A percentile compares a stretch with the other conserved stretches of the same genome.
Evolutionary conservation across 805 yeast genomes (phyloP).

Genomic region (Sugiyamaella qingdaonensis): DNA sequence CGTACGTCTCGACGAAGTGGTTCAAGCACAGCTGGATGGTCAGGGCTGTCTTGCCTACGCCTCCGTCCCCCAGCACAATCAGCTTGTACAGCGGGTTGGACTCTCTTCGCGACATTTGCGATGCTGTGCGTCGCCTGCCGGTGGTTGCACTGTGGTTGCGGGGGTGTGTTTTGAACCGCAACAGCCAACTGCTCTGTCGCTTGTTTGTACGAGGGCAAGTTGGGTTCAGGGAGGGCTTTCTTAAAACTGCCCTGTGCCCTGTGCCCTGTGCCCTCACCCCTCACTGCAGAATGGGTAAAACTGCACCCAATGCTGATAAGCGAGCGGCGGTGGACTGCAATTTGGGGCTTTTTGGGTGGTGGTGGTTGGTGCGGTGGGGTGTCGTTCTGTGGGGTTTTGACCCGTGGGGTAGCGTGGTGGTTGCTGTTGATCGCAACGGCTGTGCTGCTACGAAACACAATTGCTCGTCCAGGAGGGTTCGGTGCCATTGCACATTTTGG

Average conservation of each 20-base stretch:
- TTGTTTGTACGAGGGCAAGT: neutral
- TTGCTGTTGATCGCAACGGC: too few relatives aligned
- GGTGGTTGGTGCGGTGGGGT: too few relatives aligned
- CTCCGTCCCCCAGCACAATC: constrained; percentile 98
- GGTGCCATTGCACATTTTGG: too few relatives aligned
- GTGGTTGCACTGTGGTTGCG: neutral
- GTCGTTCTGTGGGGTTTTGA: too few relatives aligned
- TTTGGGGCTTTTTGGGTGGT: too few relatives aligned
- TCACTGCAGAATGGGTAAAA: neutral
- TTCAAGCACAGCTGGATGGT: constrained; percentile 80
- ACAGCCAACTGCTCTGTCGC: too few relatives aligned
- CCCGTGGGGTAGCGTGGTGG: too few relatives aligned
- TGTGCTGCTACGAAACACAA: too few relatives aligned
- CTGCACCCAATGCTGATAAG: neutral
- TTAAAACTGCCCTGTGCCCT: neutral
- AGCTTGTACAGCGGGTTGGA: constrained; percentile 54
- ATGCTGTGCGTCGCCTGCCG: neutral
- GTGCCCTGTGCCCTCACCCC: neutral
- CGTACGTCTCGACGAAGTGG: constrained; percentile 95
- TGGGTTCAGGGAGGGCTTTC: neutral
- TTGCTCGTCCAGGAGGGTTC: too few relatives aligned
- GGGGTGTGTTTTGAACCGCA: neutral
- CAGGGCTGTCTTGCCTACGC: constrained; percentile 96
- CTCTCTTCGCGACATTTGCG: constrained; percentile 20
- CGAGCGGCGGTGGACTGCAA: too few relatives aligned